phyloP scores from a whole-genome alignment of 495 filamentous ascomycete species.

The Aspergillus carlsbadensis region DNA sequence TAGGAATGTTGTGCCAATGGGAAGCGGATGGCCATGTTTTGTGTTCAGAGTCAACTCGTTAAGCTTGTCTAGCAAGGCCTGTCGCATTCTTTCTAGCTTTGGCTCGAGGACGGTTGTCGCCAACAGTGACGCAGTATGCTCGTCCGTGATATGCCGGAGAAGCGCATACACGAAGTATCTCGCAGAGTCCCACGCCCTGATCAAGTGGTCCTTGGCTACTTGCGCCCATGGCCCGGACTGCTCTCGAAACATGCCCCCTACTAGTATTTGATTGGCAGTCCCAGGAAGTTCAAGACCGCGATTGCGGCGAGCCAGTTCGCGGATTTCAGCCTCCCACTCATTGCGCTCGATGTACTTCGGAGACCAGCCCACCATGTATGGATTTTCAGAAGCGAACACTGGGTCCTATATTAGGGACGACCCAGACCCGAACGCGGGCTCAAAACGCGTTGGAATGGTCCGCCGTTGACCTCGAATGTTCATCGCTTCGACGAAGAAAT shows the following conservation, averaged over 20 bases:
- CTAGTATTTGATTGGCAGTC: slow-evolving; percentile 42
- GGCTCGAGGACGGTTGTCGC: slow-evolving; percentile 24
- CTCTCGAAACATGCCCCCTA: slow-evolving; percentile 43
- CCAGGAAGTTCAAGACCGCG: slow-evolving; percentile 47
- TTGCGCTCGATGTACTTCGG: slow-evolving; percentile 6
- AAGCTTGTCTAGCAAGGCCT: slow-evolving; percentile 37
- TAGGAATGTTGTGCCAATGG: slow-evolving; percentile 39
- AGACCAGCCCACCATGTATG: slow-evolving; percentile 19
- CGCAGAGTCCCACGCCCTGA: slow-evolving; percentile 21
- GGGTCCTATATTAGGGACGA: too few species aligned
- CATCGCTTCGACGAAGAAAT: slow-evolving; percentile 55
- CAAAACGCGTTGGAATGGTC: slow-evolving; percentile 6
- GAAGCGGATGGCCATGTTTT: slow-evolving; percentile 46
- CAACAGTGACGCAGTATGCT: slow-evolving; percentile 31
- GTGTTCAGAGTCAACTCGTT: slow-evolving; percentile 41
- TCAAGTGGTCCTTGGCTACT: slow-evolving; percentile 28
- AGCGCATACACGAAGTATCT: slow-evolving; percentile 29
- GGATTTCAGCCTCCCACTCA: slow-evolving; percentile 20
- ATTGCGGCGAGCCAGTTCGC: slow-evolving; percentile 15
- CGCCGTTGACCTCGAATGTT: slow-evolving; percentile 37
- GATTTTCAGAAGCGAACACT: too few species aligned
- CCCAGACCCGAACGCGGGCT: neutral
- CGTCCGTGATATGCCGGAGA: slow-evolving; percentile 25
- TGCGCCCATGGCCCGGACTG: slow-evolving; percentile 40
- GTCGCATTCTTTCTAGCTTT: slow-evolving; percentile 30